Evolutionary conservation across 2,329 filamentous ascomycete genomes (phyloP).

Genomic region (Thermomyces lanuginosus): DNA sequence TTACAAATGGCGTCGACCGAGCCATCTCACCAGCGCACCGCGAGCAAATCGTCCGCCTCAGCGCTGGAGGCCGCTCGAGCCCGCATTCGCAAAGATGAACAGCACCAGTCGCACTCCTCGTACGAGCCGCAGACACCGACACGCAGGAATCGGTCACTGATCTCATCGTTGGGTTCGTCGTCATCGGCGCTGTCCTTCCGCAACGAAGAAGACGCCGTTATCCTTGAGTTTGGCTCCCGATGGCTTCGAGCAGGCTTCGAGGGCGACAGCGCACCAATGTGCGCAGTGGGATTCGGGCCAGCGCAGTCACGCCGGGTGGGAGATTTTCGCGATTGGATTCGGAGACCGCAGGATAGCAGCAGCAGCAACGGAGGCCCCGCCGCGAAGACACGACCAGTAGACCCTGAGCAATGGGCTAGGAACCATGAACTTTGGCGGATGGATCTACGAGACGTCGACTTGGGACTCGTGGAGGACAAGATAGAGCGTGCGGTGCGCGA

Average conservation of each 20-base stretch:
- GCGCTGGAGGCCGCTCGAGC: conserved; percentile 8
- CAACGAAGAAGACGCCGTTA: conserved; percentile 66
- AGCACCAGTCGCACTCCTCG: too few species aligned
- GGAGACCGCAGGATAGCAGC: conserved; percentile 35
- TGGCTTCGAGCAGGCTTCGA: conserved; percentile 72
- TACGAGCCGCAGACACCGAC: conserved; percentile 42
- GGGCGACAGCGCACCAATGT: conserved; percentile 59
- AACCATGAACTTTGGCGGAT: conserved; percentile 57
- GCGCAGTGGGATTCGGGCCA: conserved; percentile 55
- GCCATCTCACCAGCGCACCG: conserved; percentile 5
- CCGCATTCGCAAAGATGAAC: conserved; percentile 13
- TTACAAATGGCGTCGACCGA: conserved; percentile 5
- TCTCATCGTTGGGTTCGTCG: conserved; percentile 37
- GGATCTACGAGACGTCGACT: conserved; percentile 55
- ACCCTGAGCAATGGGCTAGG: conserved; percentile 25
- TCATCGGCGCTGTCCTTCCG: conserved; percentile 43
- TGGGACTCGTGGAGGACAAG: conserved; percentile 71
- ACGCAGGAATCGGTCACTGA: conserved; percentile 31
- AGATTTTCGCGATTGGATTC: conserved; percentile 59
- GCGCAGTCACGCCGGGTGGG: conserved; percentile 62
- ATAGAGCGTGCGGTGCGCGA: conserved; percentile 69
- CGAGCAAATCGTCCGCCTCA: conserved; percentile 7
- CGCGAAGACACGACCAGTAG: conserved; percentile 14
- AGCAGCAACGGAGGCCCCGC: conserved; percentile 13
- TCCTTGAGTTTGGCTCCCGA: conserved; percentile 69